Evolutionary conservation across 352 stramenopile genomes (phyloP).

Genomic region (Phytophthora tubulina): DNA sequence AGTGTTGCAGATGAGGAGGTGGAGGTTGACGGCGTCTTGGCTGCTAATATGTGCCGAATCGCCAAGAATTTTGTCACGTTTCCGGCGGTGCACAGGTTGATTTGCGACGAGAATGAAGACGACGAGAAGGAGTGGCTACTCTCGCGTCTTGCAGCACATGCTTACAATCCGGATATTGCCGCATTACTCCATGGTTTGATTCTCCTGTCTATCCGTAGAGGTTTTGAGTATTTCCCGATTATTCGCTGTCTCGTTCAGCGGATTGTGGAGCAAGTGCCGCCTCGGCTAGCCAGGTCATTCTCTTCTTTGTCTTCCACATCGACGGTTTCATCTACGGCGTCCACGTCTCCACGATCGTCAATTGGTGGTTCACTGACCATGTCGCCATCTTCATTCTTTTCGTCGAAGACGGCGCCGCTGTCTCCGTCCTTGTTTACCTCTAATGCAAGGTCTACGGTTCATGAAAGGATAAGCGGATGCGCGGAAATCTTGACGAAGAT

Average conservation of each 20-base stretch:
- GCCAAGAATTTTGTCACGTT: conserved; percentile 78
- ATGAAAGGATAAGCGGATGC: conserved; percentile 70
- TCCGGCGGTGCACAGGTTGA: conserved; percentile 66
- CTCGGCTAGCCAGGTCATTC: conserved; percentile 35
- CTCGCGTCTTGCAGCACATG: conserved; percentile 53
- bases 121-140: conserved; percentile 55
- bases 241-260: conserved; percentile 63
- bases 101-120: conserved; percentile 51
- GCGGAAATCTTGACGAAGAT: conserved; percentile 75
- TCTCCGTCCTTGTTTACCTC: conserved; percentile 53
- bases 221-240: conserved; percentile 54
- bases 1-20: conserved; percentile 32
- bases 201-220: conserved; percentile 63
- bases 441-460: conserved; percentile 45
- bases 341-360: conserved; percentile 45
- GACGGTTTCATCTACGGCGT: conserved; percentile 54
- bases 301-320: conserved; percentile 54
- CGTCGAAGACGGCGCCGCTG: conserved; percentile 27
- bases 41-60: conserved; percentile 76
- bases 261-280: conserved; percentile 57
- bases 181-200: conserved; percentile 72
- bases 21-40: conserved; percentile 66
- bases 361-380: conserved; percentile 32
- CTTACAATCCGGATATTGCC: conserved; percentile 73
- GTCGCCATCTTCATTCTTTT: conserved; percentile 42